Base-by-base conservation (phyloP, 768 basidiomycete species). In the Mycena latifolia region DNA sequence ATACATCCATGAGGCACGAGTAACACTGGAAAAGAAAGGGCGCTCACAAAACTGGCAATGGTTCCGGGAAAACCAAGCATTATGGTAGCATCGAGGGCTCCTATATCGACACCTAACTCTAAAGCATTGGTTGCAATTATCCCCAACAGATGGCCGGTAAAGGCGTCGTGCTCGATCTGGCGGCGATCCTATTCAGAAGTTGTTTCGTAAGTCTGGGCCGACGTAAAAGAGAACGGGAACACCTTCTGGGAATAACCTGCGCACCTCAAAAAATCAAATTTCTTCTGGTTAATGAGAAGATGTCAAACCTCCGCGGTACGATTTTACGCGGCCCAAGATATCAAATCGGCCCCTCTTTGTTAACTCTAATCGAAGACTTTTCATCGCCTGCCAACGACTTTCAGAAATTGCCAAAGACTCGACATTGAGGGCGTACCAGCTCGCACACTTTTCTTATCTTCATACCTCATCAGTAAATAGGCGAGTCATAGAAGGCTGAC, bases 91-190 rank as follows among this genome's bases (percentile, higher is more conserved):
- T 96, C 95, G 55, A 96, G 76, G n/a, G 85, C 87, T 18, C 93
- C 94, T 37, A 96, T 95, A 71, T 96, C 94, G n/a, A 95, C 91
- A 17, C 94, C 94, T 9, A 96, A 86, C 76, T 97, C 95, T 15
- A 96, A 84, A 0, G 95, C 95, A 71, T 95, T 96, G 0, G 95
- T 97, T 0, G 94, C 92, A 35, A 97, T 85, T 48, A 96, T 91
- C 15, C 95, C 95, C 0, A 97, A 85, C 12, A 96, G 81, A 66
- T 87, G 84, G 3, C 94, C 94, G 1, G 89, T 88, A 73, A 97
- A 97, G 6, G 95, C 95, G 72, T 96, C 92, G 48, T 86, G 82
- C 76, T 97, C 95, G 54, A 96, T 96, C 65, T 80, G 84, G 27
- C 95, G 88, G 28, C 95, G 89, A 72, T 95, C 95, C 90, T 93